Evolutionary conservation across 768 basidiomycete genomes (phyloP).

Genomic region (Tricholoma saponaceum): DNA sequence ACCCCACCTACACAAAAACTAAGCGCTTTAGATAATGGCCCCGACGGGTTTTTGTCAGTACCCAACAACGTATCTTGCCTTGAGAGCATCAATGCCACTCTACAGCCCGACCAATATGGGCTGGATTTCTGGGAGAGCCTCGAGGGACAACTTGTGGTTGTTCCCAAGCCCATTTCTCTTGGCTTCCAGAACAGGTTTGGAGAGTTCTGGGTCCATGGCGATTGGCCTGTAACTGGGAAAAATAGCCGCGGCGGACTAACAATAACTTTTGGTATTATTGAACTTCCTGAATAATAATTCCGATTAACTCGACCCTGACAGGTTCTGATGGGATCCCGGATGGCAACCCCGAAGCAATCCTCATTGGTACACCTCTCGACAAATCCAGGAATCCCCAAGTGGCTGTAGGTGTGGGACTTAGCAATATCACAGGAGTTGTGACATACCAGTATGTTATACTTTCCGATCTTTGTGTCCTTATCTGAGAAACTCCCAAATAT

Average conservation of each 20-base stretch:
- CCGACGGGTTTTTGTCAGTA: slow-evolving; percentile 51
- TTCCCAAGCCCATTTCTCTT: slow-evolving; percentile 42
- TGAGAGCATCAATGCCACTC: slow-evolving; percentile 39
- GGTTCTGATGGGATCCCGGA: slow-evolving; percentile 49
- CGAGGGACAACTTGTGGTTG: slow-evolving; percentile 52
- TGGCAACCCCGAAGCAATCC: slow-evolving; percentile 52
- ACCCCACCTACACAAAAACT: slow-evolving; percentile 47
- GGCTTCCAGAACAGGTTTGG: slow-evolving; percentile 50
- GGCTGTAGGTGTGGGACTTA: slow-evolving; percentile 40
- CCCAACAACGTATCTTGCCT: slow-evolving; percentile 51
- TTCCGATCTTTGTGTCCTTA: background rate
- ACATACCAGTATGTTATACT: slow-evolving; percentile 41
- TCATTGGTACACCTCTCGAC: slow-evolving; percentile 53
- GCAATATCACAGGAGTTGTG: slow-evolving; percentile 53
- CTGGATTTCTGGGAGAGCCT: slow-evolving; percentile 65
- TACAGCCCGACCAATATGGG: slow-evolving; percentile 49
- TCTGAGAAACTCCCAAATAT: background rate
- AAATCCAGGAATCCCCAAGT: slow-evolving; percentile 45
- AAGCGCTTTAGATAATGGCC: slow-evolving; percentile 45
- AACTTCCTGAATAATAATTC: background rate
- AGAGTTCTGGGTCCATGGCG: slow-evolving; percentile 57
- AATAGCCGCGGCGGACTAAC: slow-evolving; percentile 54
- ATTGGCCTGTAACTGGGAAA: slow-evolving; percentile 51
- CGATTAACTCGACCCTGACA: slow-evolving; percentile 14
- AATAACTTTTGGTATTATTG: slow-evolving; percentile 38